Evolutionary conservation across 495 filamentous ascomycete species (phyloP), one percentile per base, ranked within the genome.

Genomic region (Terfezia boudieri): DNA sequence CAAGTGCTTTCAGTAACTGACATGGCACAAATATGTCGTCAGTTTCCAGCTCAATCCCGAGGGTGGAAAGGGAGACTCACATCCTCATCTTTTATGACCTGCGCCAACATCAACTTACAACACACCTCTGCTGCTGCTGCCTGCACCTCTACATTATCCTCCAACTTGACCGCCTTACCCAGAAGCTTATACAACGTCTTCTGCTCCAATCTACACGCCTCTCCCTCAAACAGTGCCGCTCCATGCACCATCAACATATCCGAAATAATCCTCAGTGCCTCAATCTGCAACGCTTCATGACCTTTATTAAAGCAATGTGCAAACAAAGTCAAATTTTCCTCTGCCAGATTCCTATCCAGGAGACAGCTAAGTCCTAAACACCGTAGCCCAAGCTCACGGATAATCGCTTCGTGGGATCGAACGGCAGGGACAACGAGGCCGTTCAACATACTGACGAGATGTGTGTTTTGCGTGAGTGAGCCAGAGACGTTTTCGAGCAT

Each of bases 231-330:
- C 17, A 94, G 76, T 37, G 88, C 74, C 0, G 82, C 76, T 26
- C 86, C 86, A 58, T 95, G 87, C 2, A 83, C 81, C 36, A 82
- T 83, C 32, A 96, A 71, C 67, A 96, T 90, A 67, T 98, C 90
- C 36, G 84, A 83, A n/a, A 96, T 76, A 58, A 93, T 90, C 51
- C 95, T 84, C 37, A 96, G 69, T 0, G 89, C 84, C 2, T 85
- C 90, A 37, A 84, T 81, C 66, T 96, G 86, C 51, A 98, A 73
- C 5, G 80, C 80, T 22, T 87, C 80, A 62, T 94, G 86, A 12
- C 90, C 90, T 69, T 92, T 92, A 68, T 71, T 82, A 68, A 87
- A 94, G 71, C 92, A 96, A 66, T 93, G 89, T 62, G 94, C 81
- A 68, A 99, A 96, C 7, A 96, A 77, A 0, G 78, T 83, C 50